Conservation (phyloP, 106 monocot species). For the Agapanthus africanus region DNA sequence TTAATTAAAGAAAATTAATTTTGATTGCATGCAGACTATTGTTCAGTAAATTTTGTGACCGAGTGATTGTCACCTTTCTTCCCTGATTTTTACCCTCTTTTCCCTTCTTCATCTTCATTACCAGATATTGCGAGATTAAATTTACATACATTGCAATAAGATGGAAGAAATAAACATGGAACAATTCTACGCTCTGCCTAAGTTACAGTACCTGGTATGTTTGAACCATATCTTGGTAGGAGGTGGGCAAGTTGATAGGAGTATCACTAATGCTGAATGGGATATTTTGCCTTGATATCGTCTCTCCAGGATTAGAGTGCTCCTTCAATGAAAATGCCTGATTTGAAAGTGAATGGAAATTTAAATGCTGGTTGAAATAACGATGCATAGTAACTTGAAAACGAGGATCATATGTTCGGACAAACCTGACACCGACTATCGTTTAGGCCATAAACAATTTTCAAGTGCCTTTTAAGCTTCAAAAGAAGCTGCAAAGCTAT, state of each 20-base stretch:
- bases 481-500: constrained; percentile 80
- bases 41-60: neutral
- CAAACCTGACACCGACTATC: constrained; percentile 91
- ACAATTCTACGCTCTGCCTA: neutral
- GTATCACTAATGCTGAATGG: constrained; percentile 50
- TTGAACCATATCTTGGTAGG: constrained; percentile 42
- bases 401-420: neutral
- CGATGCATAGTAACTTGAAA: neutral
- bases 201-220: constrained; percentile 59
- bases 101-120: too few species aligned
- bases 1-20: too few species aligned
- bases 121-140: too few species aligned
- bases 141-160: neutral
- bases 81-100: too few species aligned
- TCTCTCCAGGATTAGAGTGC: constrained; percentile 71
- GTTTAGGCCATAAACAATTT: constrained; percentile 65
- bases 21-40: too few species aligned
- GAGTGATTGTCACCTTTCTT: neutral
- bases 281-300: constrained; percentile 71
- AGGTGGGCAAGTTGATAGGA: constrained; percentile 34
- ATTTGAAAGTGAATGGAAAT: neutral
- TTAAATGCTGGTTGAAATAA: neutral
- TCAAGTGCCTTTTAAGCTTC: constrained; percentile 88
- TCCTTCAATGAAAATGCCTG: constrained; percentile 95
- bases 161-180: neutral